Conservation (phyloP, 2,329 filamentous ascomycete species). For the Geosmithia flava region DNA sequence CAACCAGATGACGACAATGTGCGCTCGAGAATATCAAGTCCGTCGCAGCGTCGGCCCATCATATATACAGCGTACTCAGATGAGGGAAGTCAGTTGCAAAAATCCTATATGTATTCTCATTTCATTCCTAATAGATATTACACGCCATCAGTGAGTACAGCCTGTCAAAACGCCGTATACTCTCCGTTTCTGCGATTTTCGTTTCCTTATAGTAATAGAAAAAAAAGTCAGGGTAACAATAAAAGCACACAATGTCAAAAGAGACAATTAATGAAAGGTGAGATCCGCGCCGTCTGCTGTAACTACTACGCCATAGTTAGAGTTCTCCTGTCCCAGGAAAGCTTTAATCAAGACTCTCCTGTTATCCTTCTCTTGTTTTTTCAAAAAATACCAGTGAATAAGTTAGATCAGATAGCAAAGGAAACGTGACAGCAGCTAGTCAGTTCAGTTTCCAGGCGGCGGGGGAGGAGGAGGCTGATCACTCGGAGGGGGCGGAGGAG, state of each 20-base stretch:
- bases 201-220: too few relatives aligned
- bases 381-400: not conserved
- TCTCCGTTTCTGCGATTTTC: not conserved
- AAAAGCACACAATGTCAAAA: too few relatives aligned
- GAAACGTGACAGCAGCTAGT: not conserved
- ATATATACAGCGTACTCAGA: not conserved
- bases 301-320: not conserved
- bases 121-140: not conserved
- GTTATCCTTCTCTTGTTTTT: not conserved
- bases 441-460: conserved; percentile 33
- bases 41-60: not conserved
- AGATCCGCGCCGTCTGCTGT: not conserved
- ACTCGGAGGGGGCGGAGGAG: conserved; percentile 51
- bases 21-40: too few relatives aligned
- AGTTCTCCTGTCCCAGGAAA: not conserved
- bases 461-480: conserved; percentile 53
- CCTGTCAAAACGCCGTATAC: not conserved
- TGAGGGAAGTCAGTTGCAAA: too few relatives aligned
- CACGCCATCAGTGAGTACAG: not conserved
- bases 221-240: not conserved
- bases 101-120: not conserved
- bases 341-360: not conserved
- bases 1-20: not conserved
- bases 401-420: not conserved
- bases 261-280: too few relatives aligned